phyloP scores from a whole-genome alignment of 2,329 filamentous ascomycete species.

The Rhynchosporium secalis region DNA sequence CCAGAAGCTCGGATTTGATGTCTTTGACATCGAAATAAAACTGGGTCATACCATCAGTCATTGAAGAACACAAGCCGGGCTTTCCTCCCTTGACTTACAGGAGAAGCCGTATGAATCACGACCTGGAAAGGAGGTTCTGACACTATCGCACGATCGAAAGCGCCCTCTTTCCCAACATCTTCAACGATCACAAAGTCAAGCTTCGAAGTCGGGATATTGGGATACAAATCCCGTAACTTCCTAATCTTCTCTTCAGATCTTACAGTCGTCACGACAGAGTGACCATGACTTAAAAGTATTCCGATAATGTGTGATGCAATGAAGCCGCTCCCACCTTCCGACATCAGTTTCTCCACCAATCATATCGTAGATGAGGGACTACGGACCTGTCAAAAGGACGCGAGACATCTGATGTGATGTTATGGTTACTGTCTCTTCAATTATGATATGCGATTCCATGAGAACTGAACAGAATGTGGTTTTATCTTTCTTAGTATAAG shows the following conservation, averaged over 20 bases:
- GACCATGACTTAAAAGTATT: conserved; percentile 40
- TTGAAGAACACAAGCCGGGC: too few species aligned
- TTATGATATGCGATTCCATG: too few species aligned
- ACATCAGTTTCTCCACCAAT: conserved; percentile 22
- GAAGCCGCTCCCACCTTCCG: conserved; percentile 47
- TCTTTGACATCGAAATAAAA: conserved; percentile 33
- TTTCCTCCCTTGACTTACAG: conserved; percentile 31
- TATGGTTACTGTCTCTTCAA: not conserved
- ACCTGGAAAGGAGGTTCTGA: conserved; percentile 59
- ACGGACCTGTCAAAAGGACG: conserved; percentile 7
- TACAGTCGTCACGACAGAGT: conserved; percentile 46
- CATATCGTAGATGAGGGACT: not conserved
- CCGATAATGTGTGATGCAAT: conserved; percentile 53
- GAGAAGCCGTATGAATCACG: conserved; percentile 68
- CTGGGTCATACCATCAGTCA: not conserved
- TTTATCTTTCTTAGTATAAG: too few species aligned
- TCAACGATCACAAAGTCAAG: conserved; percentile 58
- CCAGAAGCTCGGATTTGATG: conserved; percentile 44
- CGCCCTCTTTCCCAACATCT: conserved; percentile 67
- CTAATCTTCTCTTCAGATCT: conserved; percentile 48
- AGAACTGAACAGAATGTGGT: too few species aligned
- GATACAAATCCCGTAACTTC: conserved; percentile 43
- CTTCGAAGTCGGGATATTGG: conserved; percentile 21
- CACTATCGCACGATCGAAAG: conserved; percentile 57
- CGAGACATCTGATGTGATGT: conserved; percentile 4